Base-by-base conservation (phyloP, 2,329 filamentous ascomycete genomes). In the Colletotrichum echinochloae region DNA sequence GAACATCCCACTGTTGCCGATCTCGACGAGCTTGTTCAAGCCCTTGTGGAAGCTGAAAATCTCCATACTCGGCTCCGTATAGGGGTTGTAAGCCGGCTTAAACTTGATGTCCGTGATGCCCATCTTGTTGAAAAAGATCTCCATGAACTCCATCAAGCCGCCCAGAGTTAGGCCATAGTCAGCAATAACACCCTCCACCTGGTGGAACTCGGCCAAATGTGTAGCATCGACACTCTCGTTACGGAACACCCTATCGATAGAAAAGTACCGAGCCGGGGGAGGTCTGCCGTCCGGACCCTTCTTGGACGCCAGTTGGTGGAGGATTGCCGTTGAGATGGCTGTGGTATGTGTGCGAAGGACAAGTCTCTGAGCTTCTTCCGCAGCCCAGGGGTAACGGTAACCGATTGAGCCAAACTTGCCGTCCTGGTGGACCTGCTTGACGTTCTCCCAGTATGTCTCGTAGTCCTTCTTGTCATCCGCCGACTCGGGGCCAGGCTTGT, bases 1-100 rank as follows among this genome's bases (percentile, higher is more conserved):
- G 90, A 99, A 99, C 95, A 99, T 98, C 73, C 96, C 96, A 76
- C 92, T 95, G 85, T 99, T 98, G 71, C 96, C 96, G 79, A 98
- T 98, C 84, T 98, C 96, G 33, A 98, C 94, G 84, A 97, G 92
- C 85, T 97, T 97, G 77, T 89, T 89, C 60, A 98, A 85, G 4
- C 94, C 95, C 77, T 92, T 89, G 86, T 98, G 96, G 85, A 92
- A 98, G 74, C 93, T 94, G 84, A 98, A 99, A 75, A 99, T 97
- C 83, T 99, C 96, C 94, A 99, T 97, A 79, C 92, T 92, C 37
- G 96, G 95, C 83, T 99, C 96, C 35, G 94, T 97, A 85, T 97
- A 95, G 0, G 93, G 94, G 83, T 97, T 97, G 85, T 97, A 97
- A 1, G 96, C 96, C 23, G 96, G 96, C 86, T 99, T 99, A 90